Conservation (phyloP, 257 asterid species). For the Striga asiatica region DNA sequence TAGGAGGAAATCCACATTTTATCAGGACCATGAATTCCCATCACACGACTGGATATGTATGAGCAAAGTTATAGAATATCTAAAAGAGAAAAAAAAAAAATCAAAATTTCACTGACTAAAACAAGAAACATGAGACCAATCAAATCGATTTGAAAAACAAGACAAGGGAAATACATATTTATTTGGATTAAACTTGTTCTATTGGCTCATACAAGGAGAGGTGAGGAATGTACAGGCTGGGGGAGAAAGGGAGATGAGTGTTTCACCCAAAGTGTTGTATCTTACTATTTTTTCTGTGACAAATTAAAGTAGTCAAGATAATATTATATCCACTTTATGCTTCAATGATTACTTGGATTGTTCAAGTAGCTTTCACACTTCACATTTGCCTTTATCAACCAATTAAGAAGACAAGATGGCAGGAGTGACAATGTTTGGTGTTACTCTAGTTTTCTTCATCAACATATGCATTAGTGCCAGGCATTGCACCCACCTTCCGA, state of each 20-base stretch:
- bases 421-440: not conserved
- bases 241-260: not conserved
- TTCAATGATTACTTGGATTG: not conserved
- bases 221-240: not conserved
- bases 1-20: not conserved
- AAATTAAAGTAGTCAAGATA: not conserved
- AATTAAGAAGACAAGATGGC: not conserved
- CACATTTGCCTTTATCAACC: not conserved
- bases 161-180: not conserved
- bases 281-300: not conserved
- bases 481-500: not conserved
- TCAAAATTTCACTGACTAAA: not conserved
- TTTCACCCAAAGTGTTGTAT: not conserved
- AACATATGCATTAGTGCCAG: not conserved
- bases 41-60: not conserved
- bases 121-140: not conserved
- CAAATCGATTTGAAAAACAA: too few relatives aligned
- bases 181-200: not conserved
- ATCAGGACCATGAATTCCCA: not conserved
- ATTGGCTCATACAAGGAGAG: not conserved
- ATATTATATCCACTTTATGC: not conserved
- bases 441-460: not conserved
- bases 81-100: not conserved
- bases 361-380: too few relatives aligned
- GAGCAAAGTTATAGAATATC: not conserved